These are phyloP conservation scores for Hysterium pulicare DNA, from an alignment of 2,329 filamentous ascomycete genomes.

Conservation along the genomic window DNA sequence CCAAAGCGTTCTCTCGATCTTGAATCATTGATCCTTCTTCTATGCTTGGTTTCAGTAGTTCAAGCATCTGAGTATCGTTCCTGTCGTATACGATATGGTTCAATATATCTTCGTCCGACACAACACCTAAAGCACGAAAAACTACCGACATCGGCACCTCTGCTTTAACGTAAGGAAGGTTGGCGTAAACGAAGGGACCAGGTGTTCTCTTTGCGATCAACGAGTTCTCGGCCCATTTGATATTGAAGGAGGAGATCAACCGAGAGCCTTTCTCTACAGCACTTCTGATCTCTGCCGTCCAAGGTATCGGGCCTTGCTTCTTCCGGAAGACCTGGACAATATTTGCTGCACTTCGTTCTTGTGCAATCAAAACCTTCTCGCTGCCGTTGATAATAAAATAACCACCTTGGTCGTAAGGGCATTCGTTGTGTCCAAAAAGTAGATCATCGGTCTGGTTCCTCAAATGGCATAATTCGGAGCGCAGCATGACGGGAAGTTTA, in stretches of 20 bases:
- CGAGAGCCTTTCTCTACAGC: slow-evolving; percentile 94
- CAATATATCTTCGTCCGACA: slow-evolving; percentile 95
- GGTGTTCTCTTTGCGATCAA: slow-evolving; percentile 75
- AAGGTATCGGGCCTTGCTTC: slow-evolving; percentile 88
- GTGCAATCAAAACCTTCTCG: slow-evolving; percentile 96
- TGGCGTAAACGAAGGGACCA: slow-evolving; percentile 84
- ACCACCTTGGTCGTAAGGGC: slow-evolving; percentile 95
- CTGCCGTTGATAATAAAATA: slow-evolving; percentile 99
- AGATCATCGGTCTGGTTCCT: slow-evolving; percentile 79
- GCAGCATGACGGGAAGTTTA: slow-evolving; percentile 96
- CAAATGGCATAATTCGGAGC: slow-evolving; percentile 91
- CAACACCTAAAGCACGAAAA: slow-evolving; percentile 90
- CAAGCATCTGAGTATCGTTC: slow-evolving; percentile 93
- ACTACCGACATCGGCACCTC: slow-evolving; percentile 94
- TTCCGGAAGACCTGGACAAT: slow-evolving; percentile 99
- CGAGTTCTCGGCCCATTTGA: slow-evolving; percentile 86
- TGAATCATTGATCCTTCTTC: slow-evolving; percentile 97
- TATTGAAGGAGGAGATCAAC: slow-evolving; percentile 85
- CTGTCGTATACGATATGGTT: slow-evolving; percentile 97
- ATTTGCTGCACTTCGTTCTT: slow-evolving; percentile 95
- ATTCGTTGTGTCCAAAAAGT: slow-evolving; percentile 90
- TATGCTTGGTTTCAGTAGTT: slow-evolving; percentile 95
- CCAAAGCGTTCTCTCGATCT: slow-evolving; percentile 87
- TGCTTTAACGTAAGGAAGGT: slow-evolving; percentile 87
- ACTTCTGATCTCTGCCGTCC: slow-evolving; percentile 92